Evolutionary conservation across 768 basidiomycete genomes (phyloP).

Genomic region (Leccinum barrowsii): DNA sequence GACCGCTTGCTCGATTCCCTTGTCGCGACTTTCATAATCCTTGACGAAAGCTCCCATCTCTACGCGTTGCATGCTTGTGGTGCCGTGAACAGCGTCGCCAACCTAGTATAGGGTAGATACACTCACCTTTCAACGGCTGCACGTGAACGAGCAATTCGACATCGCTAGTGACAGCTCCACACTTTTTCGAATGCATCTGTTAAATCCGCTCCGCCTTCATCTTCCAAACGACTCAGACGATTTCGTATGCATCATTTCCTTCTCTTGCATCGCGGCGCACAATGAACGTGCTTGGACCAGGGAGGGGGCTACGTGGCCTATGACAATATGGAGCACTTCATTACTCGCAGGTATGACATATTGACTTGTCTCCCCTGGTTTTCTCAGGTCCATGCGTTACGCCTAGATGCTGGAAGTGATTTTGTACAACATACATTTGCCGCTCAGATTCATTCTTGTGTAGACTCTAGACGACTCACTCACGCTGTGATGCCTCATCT

Average conservation of each 20-base stretch:
- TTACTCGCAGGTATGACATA: conserved; percentile 40
- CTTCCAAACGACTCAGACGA: too few species aligned
- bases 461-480: neutral
- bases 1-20: conserved; percentile 80
- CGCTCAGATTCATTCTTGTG: neutral
- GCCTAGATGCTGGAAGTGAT: conserved; percentile 36
- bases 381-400: neutral
- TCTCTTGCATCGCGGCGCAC: neutral
- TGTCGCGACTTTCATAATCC: conserved; percentile 81
- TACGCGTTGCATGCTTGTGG: conserved; percentile 75
- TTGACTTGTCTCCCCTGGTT: conserved; percentile 13
- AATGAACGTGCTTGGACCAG: conserved; percentile 21
- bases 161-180: too few species aligned
- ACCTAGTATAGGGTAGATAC: neutral
- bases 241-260: conserved; percentile 40
- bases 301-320: conserved; percentile 41
- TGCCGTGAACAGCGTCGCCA: neutral
- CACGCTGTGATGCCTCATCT: neutral
- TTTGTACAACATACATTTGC: neutral
- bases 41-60: conserved; percentile 89
- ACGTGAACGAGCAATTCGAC: conserved; percentile 83
- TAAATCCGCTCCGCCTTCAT: too few species aligned
- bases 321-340: conserved; percentile 35
- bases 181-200: too few species aligned
- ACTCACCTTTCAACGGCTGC: conserved; percentile 82